phyloP scores from a whole-genome alignment of 2,329 filamentous ascomycete species.

The Penicillium rolfsii region DNA sequence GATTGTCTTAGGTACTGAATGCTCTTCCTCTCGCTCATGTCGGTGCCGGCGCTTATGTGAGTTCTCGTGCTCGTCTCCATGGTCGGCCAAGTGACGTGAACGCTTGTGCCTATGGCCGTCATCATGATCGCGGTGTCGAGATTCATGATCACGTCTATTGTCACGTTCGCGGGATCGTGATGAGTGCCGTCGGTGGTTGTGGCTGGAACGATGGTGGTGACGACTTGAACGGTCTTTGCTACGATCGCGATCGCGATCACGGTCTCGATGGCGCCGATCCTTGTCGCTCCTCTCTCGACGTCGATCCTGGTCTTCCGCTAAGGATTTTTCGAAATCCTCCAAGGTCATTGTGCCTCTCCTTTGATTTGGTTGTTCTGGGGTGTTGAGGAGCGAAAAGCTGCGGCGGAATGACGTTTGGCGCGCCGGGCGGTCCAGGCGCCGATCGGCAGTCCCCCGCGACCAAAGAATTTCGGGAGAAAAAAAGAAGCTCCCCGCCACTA shows the following conservation, averaged over 20 bases:
- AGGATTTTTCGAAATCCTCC: slow-evolving; percentile 76
- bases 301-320: slow-evolving; percentile 61
- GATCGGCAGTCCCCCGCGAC: slow-evolving; percentile 37
- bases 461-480: slow-evolving; percentile 33
- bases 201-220: slow-evolving; percentile 32
- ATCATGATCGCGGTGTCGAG: slow-evolving; percentile 55
- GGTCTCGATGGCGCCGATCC: slow-evolving; percentile 39
- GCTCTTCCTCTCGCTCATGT: slow-evolving; percentile 47
- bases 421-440: slow-evolving; percentile 36
- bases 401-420: slow-evolving; percentile 39
- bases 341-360: slow-evolving; percentile 54
- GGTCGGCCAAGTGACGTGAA: slow-evolving; percentile 59
- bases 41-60: slow-evolving; percentile 54
- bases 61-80: slow-evolving; percentile 53
- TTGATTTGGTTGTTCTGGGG: slow-evolving; percentile 6
- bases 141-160: slow-evolving; percentile 39
- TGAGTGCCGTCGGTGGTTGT: slow-evolving; percentile 51
- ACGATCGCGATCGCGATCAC: slow-evolving; percentile 43
- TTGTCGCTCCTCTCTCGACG: slow-evolving; percentile 44
- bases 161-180: slow-evolving; percentile 43
- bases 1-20: slow-evolving; percentile 34
- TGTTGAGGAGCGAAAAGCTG: slow-evolving; percentile 27
- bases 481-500: slow-evolving; percentile 23
- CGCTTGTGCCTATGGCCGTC: slow-evolving; percentile 66
- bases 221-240: slow-evolving; percentile 45